phyloP scores from a whole-genome alignment of 768 basidiomycete genomes.

The Lentinula edodes region DNA sequence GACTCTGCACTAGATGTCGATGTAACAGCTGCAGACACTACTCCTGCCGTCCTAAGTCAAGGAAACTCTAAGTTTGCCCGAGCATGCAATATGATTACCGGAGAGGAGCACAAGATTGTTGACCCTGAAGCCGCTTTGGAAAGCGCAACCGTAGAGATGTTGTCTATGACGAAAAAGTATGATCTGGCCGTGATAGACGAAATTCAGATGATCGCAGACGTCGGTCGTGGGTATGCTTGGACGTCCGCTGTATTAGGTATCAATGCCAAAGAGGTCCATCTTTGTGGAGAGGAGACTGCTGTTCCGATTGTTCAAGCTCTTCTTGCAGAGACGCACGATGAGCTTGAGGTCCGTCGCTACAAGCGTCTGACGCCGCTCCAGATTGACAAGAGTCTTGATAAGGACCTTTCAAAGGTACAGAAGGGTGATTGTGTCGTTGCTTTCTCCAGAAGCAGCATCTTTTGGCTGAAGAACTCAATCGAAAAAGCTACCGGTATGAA shows the following conservation, averaged over 20 bases:
- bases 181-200: conserved; percentile 95
- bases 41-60: conserved; percentile 22
- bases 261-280: conserved; percentile 77
- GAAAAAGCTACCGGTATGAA: conserved; percentile 68
- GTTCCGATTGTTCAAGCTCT: conserved; percentile 72
- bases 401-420: conserved; percentile 53
- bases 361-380: conserved; percentile 81
- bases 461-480: conserved; percentile 64
- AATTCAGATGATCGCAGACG: conserved; percentile 91
- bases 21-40: conserved; percentile 21
- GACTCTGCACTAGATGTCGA: conserved; percentile 19
- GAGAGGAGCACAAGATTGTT: conserved; percentile 82
- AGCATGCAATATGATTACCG: conserved; percentile 83
- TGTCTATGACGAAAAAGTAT: conserved; percentile 30
- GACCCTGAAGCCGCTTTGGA: conserved; percentile 45
- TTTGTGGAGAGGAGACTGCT: conserved; percentile 93
- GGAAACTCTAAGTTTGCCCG: conserved; percentile 50
- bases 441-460: conserved; percentile 74
- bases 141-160: conserved; percentile 96
- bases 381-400: conserved; percentile 59
- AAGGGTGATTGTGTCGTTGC: conserved; percentile 91
- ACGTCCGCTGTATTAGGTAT: conserved; percentile 73
- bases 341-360: conserved; percentile 75
- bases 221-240: conserved; percentile 78
- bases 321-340: conserved; percentile 75